Evolutionary conservation across 768 basidiomycete species (phyloP), one percentile per base, ranked within the genome.

Genomic region (Nidula microcarpa): DNA sequence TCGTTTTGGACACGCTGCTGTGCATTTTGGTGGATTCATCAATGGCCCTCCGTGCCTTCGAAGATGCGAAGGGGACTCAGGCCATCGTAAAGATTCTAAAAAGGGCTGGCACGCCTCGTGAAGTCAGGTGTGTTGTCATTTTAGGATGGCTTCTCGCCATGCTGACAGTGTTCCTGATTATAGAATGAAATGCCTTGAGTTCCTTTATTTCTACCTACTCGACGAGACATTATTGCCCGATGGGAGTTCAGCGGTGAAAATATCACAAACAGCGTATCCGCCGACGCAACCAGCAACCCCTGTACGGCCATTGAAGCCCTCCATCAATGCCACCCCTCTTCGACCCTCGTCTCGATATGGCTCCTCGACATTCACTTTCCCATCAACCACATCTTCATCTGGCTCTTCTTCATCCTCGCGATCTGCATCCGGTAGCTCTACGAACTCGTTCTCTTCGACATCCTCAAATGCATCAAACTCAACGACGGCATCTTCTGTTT

Each of bases 101-200:
- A 64, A 78, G 91, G 45, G 86, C 88, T 1, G 86, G 84, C 6
- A 91, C 91, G 6, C 86, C 89, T n/a, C 81, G 91, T 47, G 90
- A 91, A 72, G 89, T 95, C 53, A 75, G 91, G 94, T 95, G 53
- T 33, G 82, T 69, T 41, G 14, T 16, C 7, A 39, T 10, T 23
- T 9, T 9, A n/a, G n/a, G n/a, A n/a, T n/a, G n/a, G n/a, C n/a
- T n/a, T 33, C 1, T 33, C n/a, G 10, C 18, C 32, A 33, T 36
- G 33, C 9, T 43, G 39, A 17, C 46, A 55, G 39, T 51, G 43
- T 36, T 46, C 34, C 37, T 14, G 6, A 35, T 23, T 37, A 17
- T 60, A 96, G 94, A 60, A 96, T 97, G 89, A 96, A 96, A 73
- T 96, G 93, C 56, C 76, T 98, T 14, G 95, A 97, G 65, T 94